A percentile compares a stretch with the other conserved stretches of the same genome.
phyloP scores from a whole-genome alignment of 2,329 filamentous ascomycete species.

The Sclerotinia nivalis region DNA sequence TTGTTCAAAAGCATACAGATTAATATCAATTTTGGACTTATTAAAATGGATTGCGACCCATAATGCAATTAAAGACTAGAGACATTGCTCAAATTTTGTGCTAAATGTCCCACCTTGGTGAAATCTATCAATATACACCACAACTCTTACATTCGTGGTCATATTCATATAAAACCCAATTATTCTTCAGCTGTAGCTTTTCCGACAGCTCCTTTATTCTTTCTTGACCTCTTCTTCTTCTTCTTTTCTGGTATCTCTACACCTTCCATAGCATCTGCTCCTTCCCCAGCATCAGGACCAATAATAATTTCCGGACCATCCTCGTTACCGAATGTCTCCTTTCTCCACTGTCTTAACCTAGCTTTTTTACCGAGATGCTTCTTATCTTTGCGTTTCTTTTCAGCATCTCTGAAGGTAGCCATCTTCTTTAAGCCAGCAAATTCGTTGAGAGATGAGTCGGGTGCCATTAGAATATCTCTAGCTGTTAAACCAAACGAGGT shows the following conservation, averaged over 20 bases:
- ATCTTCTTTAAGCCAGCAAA: constrained; percentile 95
- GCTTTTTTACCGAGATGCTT: constrained; percentile 93
- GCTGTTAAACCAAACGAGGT: constrained; percentile 86
- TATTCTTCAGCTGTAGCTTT: constrained; percentile 16
- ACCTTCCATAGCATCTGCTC: constrained; percentile 32
- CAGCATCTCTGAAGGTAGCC: constrained; percentile 80
- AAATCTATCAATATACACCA: constrained; percentile 19
- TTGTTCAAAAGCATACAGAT: background rate
- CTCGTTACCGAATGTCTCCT: constrained; percentile 60
- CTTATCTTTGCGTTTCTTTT: constrained; percentile 86
- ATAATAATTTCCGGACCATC: constrained; percentile 43
- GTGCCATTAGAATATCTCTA: constrained; percentile 85
- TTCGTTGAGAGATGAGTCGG: constrained; percentile 83
- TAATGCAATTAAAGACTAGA: background rate
- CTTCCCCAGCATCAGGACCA: constrained; percentile 31
- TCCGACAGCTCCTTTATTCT: constrained; percentile 34
- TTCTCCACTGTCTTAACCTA: constrained; percentile 80
- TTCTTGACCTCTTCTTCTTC: constrained; percentile 55
- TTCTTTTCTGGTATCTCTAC: constrained; percentile 46
- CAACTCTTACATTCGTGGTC: background rate
- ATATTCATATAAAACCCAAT: background rate
- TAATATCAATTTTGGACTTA: background rate
- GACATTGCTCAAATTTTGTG: constrained; percentile 1
- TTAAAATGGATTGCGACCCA: background rate
- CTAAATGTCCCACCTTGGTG: background rate